Conservation (phyloP, 2,329 filamentous ascomycete genomes). For the Fusarium sp. region DNA sequence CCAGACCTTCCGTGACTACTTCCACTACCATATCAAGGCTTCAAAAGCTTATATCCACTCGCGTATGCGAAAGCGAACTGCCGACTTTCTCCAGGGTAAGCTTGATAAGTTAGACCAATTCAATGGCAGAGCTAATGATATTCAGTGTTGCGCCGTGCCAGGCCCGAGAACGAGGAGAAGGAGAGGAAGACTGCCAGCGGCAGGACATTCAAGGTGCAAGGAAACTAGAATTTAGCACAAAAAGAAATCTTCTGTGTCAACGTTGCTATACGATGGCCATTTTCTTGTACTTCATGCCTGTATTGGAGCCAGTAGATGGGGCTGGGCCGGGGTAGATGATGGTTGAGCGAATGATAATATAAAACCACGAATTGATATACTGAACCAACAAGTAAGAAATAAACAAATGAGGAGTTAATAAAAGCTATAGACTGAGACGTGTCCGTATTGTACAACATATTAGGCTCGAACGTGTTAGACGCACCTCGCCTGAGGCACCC, state of each 20-base stretch:
- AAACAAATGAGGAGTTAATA: neutral
- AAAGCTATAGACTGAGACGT: neutral
- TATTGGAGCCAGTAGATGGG: slow-evolving; percentile 19
- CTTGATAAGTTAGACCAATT: neutral
- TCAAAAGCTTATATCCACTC: slow-evolving; percentile 99
- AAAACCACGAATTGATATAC: slow-evolving; percentile 32
- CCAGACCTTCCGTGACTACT: slow-evolving; percentile 99
- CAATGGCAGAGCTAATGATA: slow-evolving; percentile 42
- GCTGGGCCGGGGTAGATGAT: slow-evolving; percentile 21
- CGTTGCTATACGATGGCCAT: slow-evolving; percentile 17
- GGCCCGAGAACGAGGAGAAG: slow-evolving; percentile 95
- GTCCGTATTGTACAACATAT: too few species aligned
- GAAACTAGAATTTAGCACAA: slow-evolving; percentile 42
- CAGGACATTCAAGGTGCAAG: slow-evolving; percentile 79
- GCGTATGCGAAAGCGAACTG: slow-evolving; percentile 95
- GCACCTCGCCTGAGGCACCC: slow-evolving; percentile 40
- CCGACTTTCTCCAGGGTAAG: slow-evolving; percentile 96
- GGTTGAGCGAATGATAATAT: slow-evolving; percentile 43
- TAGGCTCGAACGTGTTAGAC: neutral
- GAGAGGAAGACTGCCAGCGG: slow-evolving; percentile 98
- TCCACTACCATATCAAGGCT: slow-evolving; percentile 99
- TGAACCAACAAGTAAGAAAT: slow-evolving; percentile 1
- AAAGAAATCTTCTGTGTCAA: slow-evolving; percentile 17
- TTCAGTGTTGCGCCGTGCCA: slow-evolving; percentile 90
- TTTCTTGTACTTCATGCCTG: neutral